A percentile compares a stretch with the other conserved stretches of the same genome.
These are phyloP conservation scores for Lentinula detonsa DNA, from an alignment of 768 basidiomycete species.

Conservation along the genomic window DNA sequence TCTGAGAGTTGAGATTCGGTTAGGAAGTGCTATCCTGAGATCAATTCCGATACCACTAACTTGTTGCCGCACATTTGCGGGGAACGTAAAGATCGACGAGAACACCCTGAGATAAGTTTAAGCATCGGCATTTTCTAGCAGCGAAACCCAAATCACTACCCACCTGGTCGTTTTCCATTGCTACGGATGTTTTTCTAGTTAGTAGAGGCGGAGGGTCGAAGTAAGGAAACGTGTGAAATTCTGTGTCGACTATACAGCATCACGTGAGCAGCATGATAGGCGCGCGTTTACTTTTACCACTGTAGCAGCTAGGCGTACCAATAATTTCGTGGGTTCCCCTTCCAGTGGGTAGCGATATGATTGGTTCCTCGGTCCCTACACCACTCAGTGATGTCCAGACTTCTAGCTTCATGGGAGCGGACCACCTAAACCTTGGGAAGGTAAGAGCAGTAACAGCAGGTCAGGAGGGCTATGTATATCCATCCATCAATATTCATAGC, in stretches of 20 bases:
- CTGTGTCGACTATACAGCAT: neutral
- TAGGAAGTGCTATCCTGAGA: neutral
- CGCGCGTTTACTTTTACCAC: too few species aligned
- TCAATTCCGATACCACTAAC: conserved; percentile 43
- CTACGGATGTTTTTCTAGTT: neutral
- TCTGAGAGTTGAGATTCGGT: conserved; percentile 39
- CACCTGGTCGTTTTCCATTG: conserved; percentile 91
- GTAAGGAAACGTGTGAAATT: neutral
- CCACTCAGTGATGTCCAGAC: neutral
- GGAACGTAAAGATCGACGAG: conserved; percentile 99
- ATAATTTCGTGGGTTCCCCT: neutral
- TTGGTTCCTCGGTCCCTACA: neutral
- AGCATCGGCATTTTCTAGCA: neutral
- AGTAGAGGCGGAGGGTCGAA: neutral
- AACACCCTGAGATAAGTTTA: conserved; percentile 57
- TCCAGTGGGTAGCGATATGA: neutral
- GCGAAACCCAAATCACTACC: conserved; percentile 16
- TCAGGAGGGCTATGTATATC: neutral
- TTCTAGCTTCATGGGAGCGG: neutral
- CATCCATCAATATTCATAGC: neutral
- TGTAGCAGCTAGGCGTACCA: neutral
- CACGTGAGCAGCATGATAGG: neutral
- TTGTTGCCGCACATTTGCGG: conserved; percentile 97
- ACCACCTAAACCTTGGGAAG: neutral
- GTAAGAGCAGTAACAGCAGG: neutral